Evolutionary conservation across 495 filamentous ascomycete genomes (phyloP), one percentile per base, ranked within the genome.

Genomic region (Lepraria neglecta): DNA sequence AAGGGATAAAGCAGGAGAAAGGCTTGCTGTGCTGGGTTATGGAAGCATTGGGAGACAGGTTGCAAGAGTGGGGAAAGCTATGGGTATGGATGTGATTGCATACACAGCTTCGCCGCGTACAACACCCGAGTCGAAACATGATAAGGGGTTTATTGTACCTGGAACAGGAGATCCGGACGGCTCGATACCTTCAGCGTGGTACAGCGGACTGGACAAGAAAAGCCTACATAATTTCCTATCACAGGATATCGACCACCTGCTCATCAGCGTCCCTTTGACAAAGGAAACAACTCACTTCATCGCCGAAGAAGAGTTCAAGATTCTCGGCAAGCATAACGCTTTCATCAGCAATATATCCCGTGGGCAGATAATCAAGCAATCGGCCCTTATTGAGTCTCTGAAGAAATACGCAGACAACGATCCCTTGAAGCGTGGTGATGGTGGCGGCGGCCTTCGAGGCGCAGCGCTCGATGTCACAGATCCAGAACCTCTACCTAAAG

Each of bases 401-500:
- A 76, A 85, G 59, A 63, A 61, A 12, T 68, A 56, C 28, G 50
- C 69, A 66, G 44, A 68, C 64, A 54, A 60, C 31, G 59, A 57
- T 35, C 62, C 64, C 1, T 6, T 64, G 3, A 27, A 56, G 14
- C 59, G 47, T 2, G 58, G 61, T 21, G 64, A 61, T 31, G 70
- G 65, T 35, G 69, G 73, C 6, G 79, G 73, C 2, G 78, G 76
- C 19, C 72, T 96, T 52, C 77, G 82, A 31, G 90, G 89, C 24
- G 82, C 90, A 11, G 89, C 89, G 48, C 70, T 95, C 45, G 91
- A 96, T 73, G 91, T 95, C 0, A 89, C 90, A 42, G 90, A 94
- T 58, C 89, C 89, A 0, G 91, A 96, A 67, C 91, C 91, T 0
- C 68, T 96, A 65, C 87, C 88, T 0, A 62, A 74, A 30, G 84